phyloP scores from a whole-genome alignment of 169 alveolate species.

The Plasmodium relictum region DNA sequence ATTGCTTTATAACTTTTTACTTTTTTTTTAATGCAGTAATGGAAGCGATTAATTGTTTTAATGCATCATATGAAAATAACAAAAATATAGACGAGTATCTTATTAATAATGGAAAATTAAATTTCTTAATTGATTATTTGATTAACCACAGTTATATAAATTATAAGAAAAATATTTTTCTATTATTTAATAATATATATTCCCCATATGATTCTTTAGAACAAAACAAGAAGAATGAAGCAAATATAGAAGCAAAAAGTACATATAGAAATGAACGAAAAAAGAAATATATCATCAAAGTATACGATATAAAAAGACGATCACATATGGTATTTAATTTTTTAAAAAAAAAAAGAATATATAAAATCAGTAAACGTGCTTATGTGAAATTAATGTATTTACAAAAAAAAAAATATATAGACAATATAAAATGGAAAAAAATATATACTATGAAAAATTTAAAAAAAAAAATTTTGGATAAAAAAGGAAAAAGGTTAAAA shows the following conservation, averaged over 20 bases:
- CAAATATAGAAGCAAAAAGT: not conserved
- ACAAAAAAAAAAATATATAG: not conserved
- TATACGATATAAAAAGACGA: not conserved
- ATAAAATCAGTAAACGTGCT: not conserved
- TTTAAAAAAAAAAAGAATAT: conserved; percentile 7
- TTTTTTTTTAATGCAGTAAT: not conserved
- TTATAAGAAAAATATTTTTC: conserved; percentile 10
- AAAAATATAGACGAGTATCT: conserved; percentile 9
- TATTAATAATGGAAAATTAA: conserved; percentile 10
- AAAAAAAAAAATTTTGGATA: not conserved
- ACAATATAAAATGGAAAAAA: not conserved
- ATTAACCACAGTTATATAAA: not conserved
- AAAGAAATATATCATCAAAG: not conserved
- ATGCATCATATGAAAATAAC: conserved; percentile 2
- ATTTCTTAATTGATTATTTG: not conserved
- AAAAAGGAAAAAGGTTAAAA: not conserved
- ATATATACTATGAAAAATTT: not conserved
- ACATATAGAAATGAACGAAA: not conserved
- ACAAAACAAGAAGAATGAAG: conserved; percentile 3
- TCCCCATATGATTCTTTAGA: not conserved
- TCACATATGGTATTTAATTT: not conserved
- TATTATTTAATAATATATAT: not conserved
- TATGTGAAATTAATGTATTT: not conserved
- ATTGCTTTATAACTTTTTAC: not conserved
- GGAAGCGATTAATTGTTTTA: conserved; percentile 24